Base-by-base conservation (phyloP, 768 basidiomycete genomes). In the Leccinum subgranulosum region DNA sequence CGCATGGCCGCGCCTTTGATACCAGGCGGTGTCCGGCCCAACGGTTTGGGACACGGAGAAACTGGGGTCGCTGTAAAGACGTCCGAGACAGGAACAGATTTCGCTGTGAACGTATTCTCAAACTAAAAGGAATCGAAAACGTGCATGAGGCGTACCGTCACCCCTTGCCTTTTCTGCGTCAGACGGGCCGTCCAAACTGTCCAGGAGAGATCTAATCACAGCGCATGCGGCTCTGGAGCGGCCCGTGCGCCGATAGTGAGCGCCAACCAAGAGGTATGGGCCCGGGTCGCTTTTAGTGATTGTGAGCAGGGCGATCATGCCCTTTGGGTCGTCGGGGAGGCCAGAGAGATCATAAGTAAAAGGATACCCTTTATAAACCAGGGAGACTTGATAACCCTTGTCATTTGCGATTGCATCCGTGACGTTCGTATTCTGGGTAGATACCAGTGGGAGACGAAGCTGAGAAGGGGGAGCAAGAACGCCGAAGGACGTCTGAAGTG, bases 211-310 rank as follows among this genome's bases (percentile, higher is more conserved):
- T 60, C 61, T 63, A 34, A 72, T 65, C 8, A 72, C 63, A 47
- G 65, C 52, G 45, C 70, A 55, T 12, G 70, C 70, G 51, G 70
- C 70, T 53, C 60, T 62, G 54, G 70, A 57, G 31, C 70, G 72
- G 53, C 69, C 70, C 48, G 70, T 72, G 39, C 72, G 68, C 57
- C 70, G 67, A 60, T 72, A 72, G 62, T 70, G 72, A 29, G 72
- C 70, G 11, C 64, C 62, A 25, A 72, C 58, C 41, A 72, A 46
- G 54, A 72, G 29, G 62, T 72, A 72, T 55, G 70, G 58, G 39
- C 70, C 72, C 12, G 70, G 72, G 59, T 70, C 72, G 23, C 68
- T 68, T 29, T 67, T 54, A 45, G 72, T 72, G 31, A 60, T 53
- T 41, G 46, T 57, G 46, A 72, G 69, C 48, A 72, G 55, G 8